phyloP scores from a whole-genome alignment of 2,329 filamentous ascomycete genomes.

The Fusarium verticillioides region DNA sequence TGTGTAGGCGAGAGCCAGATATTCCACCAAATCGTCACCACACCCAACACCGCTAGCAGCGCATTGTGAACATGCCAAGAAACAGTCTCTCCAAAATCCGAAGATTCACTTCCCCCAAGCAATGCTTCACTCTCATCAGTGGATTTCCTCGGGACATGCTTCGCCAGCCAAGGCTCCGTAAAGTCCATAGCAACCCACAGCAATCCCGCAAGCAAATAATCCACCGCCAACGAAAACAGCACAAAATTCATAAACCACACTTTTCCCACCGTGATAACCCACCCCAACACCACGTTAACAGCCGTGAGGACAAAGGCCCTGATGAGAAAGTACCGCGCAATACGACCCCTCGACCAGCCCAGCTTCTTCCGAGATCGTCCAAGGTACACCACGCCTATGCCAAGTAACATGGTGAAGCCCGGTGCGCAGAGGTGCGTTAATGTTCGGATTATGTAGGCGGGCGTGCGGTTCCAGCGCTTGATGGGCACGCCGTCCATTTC shows the following conservation, averaged over 20 bases:
- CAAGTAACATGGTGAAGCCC: conserved; percentile 59
- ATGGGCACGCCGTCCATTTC: conserved; percentile 53
- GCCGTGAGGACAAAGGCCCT: conserved; percentile 43
- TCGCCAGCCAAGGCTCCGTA: conserved; percentile 50
- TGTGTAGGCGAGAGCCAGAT: conserved; percentile 56
- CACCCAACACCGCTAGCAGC: conserved; percentile 48
- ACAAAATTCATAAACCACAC: conserved; percentile 58
- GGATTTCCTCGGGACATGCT: conserved; percentile 13
- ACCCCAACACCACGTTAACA: conserved; percentile 49
- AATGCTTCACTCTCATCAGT: conserved; percentile 47
- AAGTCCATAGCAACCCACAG: conserved; percentile 53
- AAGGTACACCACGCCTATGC: conserved; percentile 59
- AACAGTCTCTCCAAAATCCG: conserved; percentile 18
- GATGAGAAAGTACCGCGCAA: conserved; percentile 52
- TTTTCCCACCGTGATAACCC: conserved; percentile 47
- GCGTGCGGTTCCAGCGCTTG: conserved; percentile 51
- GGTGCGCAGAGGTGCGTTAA: conserved; percentile 59
- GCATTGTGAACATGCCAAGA: conserved; percentile 57
- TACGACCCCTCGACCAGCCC: conserved; percentile 51
- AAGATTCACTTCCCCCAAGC: conserved; percentile 21
- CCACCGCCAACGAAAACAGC: conserved; percentile 57
- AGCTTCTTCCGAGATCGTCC: conserved; percentile 54
- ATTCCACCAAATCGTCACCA: conserved; percentile 59
- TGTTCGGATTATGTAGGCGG: conserved; percentile 53
- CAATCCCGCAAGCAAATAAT: conserved; percentile 57